Conservation (phyloP, 164 flowering plant species). For the Malania oleifera region DNA sequence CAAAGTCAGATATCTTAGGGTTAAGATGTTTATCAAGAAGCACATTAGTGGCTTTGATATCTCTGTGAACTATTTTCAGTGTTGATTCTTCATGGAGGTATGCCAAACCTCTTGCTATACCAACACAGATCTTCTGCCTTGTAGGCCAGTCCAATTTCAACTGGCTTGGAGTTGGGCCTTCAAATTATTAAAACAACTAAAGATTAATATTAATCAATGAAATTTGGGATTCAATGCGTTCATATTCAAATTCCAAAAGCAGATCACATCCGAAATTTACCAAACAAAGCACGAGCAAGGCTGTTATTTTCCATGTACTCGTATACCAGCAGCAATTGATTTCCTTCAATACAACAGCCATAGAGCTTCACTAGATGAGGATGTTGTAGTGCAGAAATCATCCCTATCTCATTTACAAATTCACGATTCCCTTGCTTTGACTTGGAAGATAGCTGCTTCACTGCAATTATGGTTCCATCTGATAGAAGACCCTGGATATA, state of each 20-base stretch:
- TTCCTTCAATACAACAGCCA: constrained; percentile 22
- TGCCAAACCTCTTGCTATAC: constrained; percentile 24
- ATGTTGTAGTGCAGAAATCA: constrained; percentile 22
- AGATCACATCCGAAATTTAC: not conserved
- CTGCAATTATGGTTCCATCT: constrained; percentile 25
- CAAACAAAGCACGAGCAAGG: constrained; percentile 21
- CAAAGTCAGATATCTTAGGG: constrained; percentile 21
- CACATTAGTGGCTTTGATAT: constrained; percentile 24
- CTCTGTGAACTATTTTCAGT: constrained; percentile 25
- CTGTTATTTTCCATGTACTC: constrained; percentile 26
- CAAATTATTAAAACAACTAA: not conserved
- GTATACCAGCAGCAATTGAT: constrained; percentile 20
- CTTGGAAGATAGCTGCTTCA: constrained; percentile 27
- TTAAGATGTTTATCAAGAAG: constrained; percentile 20
- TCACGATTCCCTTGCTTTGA: constrained; percentile 31
- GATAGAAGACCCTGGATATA: constrained; percentile 19
- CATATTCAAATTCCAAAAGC: too few relatives aligned
- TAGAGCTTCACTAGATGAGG: constrained; percentile 23
- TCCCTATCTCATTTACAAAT: constrained; percentile 25
- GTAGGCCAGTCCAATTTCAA: constrained; percentile 23
- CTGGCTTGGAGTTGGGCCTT: constrained; percentile 11
- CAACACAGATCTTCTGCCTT: constrained; percentile 20
- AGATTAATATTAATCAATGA: not conserved
- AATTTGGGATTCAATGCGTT: too few relatives aligned
- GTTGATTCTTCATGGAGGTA: constrained; percentile 27